phyloP scores from a whole-genome alignment of 1,139 yeast genomes.

The Geotrichum armillariae region DNA sequence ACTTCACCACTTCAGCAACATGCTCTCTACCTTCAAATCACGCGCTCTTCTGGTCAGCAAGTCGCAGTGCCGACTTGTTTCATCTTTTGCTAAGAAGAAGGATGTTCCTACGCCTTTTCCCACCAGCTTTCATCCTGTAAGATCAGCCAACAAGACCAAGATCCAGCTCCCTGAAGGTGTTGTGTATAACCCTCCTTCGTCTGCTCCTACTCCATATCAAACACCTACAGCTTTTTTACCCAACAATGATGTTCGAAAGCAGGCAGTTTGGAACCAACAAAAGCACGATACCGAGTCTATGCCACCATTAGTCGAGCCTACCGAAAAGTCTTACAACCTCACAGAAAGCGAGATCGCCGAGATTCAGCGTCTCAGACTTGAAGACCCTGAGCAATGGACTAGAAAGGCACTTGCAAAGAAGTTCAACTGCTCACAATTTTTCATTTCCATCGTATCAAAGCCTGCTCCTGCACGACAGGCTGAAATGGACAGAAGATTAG shows the following conservation, averaged over 20 bases:
- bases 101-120: conserved; percentile 37
- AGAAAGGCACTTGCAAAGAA: conserved; percentile 65
- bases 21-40: conserved; percentile 4
- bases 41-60: conserved; percentile 1
- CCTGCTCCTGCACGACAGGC: conserved; percentile 42
- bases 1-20: not conserved
- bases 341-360: conserved; percentile 61
- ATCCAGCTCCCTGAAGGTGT: conserved; percentile 43
- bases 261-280: conserved; percentile 34
- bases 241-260: conserved; percentile 54
- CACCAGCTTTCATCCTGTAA: conserved; percentile 42
- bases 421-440: conserved; percentile 56
- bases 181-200: conserved; percentile 44
- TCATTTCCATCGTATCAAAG: conserved; percentile 53
- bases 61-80: conserved; percentile 11
- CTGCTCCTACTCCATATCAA: conserved; percentile 53
- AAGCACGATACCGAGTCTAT: conserved; percentile 35
- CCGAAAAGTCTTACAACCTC: conserved; percentile 57
- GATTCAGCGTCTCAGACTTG: conserved; percentile 58
- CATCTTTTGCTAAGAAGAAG: conserved; percentile 22
- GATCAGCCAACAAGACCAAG: conserved; percentile 44
- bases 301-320: conserved; percentile 40
- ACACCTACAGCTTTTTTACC: conserved; percentile 82
- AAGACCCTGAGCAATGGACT: conserved; percentile 66
- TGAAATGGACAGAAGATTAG: conserved; percentile 49